phyloP scores from a whole-genome alignment of 495 filamentous ascomycete genomes.

The Penicillium flavigenum region DNA sequence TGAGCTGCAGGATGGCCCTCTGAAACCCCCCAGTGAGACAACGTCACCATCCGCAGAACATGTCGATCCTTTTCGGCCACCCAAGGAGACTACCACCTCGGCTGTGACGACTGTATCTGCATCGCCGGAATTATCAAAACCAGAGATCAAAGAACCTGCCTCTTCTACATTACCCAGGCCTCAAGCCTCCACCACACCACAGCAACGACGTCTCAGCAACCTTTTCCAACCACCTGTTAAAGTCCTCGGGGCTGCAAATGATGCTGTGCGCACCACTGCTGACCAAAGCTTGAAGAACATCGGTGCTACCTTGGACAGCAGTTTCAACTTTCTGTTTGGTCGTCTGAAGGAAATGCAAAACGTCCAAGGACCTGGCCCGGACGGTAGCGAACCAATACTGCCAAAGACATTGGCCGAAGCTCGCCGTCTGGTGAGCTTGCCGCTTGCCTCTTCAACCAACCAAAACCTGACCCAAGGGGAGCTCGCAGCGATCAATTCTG shows the following conservation, averaged over 20 bases:
- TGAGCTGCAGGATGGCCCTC: conserved; percentile 62
- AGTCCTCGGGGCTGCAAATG: conserved; percentile 76
- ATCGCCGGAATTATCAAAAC: conserved; percentile 36
- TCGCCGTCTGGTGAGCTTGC: conserved; percentile 70
- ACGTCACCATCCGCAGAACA: conserved; percentile 51
- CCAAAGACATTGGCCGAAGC: conserved; percentile 93
- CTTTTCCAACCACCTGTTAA: conserved; percentile 79
- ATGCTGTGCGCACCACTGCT: conserved; percentile 79
- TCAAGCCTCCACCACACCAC: conserved; percentile 42
- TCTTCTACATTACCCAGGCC: conserved; percentile 45
- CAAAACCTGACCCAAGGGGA: conserved; percentile 48
- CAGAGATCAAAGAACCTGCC: conserved; percentile 34
- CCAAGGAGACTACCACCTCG: conserved; percentile 30
- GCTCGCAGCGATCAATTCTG: conserved; percentile 43
- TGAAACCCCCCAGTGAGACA: conserved; percentile 52
- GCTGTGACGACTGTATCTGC: conserved; percentile 39
- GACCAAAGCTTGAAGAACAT: conserved; percentile 91
- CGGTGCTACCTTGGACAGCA: conserved; percentile 79
- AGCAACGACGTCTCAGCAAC: conserved; percentile 70
- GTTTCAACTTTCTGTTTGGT: conserved; percentile 91
- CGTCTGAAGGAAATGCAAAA: conserved; percentile 69
- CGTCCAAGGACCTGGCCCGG: conserved; percentile 44
- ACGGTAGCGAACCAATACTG: conserved; percentile 48
- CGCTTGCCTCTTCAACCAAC: conserved; percentile 60
- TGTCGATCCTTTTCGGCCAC: conserved; percentile 31